These are phyloP conservation scores for Mortierella sp. DNA, from an alignment of 371 early-diverging fungal genomes.

Conservation along the genomic window DNA sequence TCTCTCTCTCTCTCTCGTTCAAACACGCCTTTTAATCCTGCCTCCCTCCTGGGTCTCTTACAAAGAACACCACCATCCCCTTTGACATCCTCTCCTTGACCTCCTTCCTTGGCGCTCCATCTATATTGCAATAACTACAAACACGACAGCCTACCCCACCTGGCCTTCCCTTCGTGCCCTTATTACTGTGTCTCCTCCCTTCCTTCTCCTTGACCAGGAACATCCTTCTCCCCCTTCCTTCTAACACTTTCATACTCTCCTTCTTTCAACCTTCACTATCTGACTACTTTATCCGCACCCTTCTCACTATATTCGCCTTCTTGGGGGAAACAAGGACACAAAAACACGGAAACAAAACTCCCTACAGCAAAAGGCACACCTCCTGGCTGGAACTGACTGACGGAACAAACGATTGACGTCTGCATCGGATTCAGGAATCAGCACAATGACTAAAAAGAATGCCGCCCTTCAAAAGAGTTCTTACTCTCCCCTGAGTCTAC, in stretches of 20 bases:
- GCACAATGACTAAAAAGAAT: constrained; percentile 29
- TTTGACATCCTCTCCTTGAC: no score
- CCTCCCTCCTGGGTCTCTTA: no score
- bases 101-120: background rate
- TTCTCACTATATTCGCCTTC: background rate
- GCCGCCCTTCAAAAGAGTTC: constrained; percentile 15
- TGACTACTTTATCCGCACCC: background rate
- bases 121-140: no score
- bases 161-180: background rate
- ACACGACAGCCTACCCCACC: background rate
- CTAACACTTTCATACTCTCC: background rate
- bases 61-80: background rate
- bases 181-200: background rate
- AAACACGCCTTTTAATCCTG: no score
- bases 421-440: background rate
- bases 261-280: background rate
- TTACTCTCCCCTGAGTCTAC: constrained; percentile 28
- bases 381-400: background rate
- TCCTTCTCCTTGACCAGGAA: background rate
- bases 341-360: background rate
- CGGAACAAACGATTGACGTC: background rate
- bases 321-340: background rate
- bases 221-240: constrained; percentile 10
- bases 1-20: no score
- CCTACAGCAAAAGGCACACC: background rate